Evolutionary conservation across 306 rosid genomes (phyloP), one percentile per base, ranked within the genome.

Genomic region (Alnus glutinosa): DNA sequence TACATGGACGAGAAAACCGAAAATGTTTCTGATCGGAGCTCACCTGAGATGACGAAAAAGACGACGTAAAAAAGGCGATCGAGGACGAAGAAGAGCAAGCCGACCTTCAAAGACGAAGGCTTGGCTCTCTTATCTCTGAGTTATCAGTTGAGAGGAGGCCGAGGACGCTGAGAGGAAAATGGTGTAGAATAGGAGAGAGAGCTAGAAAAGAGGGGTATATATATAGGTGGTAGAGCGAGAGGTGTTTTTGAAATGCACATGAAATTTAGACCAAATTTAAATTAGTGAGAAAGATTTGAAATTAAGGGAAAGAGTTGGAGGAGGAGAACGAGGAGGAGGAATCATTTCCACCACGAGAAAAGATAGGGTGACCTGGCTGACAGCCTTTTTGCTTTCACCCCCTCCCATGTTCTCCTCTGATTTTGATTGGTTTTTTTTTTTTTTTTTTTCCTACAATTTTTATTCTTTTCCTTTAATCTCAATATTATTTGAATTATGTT

Each of bases 281-380:
- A 30, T 64, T 30, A 54, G 23, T 4, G 19, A 54, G 59, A 54
- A 23, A 18, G n/a, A 58, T n/a, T 55, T 44, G 16, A 39, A 68
- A 68, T 16, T 42, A 10, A 44, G 15, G 50, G 37, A 1, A 32
- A 59, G 16, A 32, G 32, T 8, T 58, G 71, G 48, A 64, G 71
- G 44, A 39, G 50, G 66, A 14, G 32, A 18, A 37, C 39, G 9
- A 73, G 19, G 44, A 12, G 34, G 70, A 57, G 64, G 86, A 82
- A 85, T 85, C 89, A 82, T 85, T 85, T 82, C 82, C 63, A 83
- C 86, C 84, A 85, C 84, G 82, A 76, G 84, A 76, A 82, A 82
- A 79, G 82, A 79, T 75, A 68, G 80, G 77, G 82, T 82, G 86
- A 82, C 82, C 89, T 85, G 86, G 86, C 84, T 82, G 89, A 79